Evolutionary conservation across 2,329 filamentous ascomycete species (phyloP), one percentile per base, ranked within the genome.

Genomic region (Dryadomyces sulphureus): DNA sequence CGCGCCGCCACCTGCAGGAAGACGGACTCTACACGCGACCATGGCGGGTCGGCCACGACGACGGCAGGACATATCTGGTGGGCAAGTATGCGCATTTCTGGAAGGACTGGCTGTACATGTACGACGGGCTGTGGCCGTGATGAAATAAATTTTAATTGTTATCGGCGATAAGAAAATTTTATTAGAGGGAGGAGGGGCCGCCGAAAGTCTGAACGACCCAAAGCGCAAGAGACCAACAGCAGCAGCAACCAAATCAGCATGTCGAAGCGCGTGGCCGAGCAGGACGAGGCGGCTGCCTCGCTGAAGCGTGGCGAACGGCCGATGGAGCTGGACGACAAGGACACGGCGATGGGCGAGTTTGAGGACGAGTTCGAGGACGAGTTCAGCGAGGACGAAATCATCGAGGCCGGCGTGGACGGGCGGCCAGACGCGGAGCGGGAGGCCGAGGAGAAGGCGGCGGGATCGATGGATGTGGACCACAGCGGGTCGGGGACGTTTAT

Each of bases 311-410:
- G 77, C 44, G 69, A 71, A 20, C 73, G 77, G 34, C 76, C 75
- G 50, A 77, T 77, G 72, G 83, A 82, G 49, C 72, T 84, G 45
- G 77, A 84, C 56, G 63, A 67, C 52, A 41, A 47, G 38, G 60
- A 66, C 52, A 68, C 68, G 58, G 77, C 77, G 22, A 79, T 81
- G 69, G 77, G 78, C 59, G 84, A 96, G 54, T 96, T 93, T 52
- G 92, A 94, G 59, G 92, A 95, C 65, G 90, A 96, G 59, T 95
- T 90, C 55, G 86, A 90, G 63, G 85, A 90, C 57, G 85, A 90
- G 59, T 90, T 84, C 55, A 94, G 70, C 57, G 74, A 78, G 52
- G 89, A 95, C 61, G 89, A 96, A 63, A 85, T 96, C 45, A 67
- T 95, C 49, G 90, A 96, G 66, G 90, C 92, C 5, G 90, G 90